Percentiles rank a stretch among this genome's conserved stretches.
phyloP scores from a whole-genome alignment of 306 rosid species.

The Cicer pinnatifidum region DNA sequence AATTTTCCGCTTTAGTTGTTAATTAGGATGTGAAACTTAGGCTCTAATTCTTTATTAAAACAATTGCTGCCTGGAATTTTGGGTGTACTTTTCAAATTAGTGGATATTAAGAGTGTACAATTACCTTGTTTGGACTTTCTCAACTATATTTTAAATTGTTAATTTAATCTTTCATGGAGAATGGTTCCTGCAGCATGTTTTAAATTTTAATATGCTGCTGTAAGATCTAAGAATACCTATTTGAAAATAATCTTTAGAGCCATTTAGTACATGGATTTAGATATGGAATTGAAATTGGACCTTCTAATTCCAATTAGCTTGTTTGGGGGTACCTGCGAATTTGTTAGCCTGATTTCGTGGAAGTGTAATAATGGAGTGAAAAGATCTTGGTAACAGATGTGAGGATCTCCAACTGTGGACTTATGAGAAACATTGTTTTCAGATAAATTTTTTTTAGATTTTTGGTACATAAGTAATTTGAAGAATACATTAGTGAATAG shows the following conservation, averaged over 20 bases:
- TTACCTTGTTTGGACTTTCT: background rate
- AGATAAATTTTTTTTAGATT: too few relatives aligned
- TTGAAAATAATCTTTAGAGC: constrained; percentile 12
- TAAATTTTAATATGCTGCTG: background rate
- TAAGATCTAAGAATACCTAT: background rate
- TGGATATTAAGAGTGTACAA: background rate
- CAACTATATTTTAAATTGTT: background rate
- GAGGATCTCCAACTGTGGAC: too few relatives aligned
- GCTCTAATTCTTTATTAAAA: background rate
- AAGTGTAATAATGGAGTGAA: too few relatives aligned
- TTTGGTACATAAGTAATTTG: background rate
- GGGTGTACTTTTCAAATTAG: background rate
- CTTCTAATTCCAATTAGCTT: background rate
- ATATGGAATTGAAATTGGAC: background rate
- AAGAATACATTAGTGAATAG: background rate
- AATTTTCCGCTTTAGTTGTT: background rate
- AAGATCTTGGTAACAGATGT: too few relatives aligned
- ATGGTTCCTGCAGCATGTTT: background rate
- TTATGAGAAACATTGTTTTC: too few relatives aligned
- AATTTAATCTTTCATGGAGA: constrained; percentile 3
- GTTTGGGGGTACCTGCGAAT: background rate
- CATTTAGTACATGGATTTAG: background rate
- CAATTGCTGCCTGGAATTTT: constrained; percentile 3
- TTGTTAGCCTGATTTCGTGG: background rate
- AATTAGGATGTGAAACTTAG: background rate